A percentile compares a stretch with the other conserved stretches of the same genome.
Evolutionary conservation across 345 rosid genomes (phyloP).

Genomic region (Bretschneidera sinensis): DNA sequence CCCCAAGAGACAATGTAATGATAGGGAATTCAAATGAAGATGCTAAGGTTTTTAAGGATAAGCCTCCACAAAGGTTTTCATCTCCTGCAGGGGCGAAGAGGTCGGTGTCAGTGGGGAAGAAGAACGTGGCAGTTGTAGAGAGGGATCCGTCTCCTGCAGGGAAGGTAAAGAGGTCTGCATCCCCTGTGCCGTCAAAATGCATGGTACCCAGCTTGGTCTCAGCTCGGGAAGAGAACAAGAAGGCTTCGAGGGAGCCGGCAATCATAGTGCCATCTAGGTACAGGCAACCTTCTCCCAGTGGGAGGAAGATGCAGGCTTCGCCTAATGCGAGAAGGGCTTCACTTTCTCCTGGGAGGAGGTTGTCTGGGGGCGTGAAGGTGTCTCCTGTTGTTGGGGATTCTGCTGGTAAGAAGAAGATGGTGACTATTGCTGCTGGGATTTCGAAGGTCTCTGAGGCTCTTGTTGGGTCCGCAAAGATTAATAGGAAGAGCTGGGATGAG

Average conservation of each 20-base stretch:
- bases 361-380: slow-evolving; percentile 66
- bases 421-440: slow-evolving; percentile 54
- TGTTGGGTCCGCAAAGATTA: slow-evolving; percentile 43
- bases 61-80: slow-evolving; percentile 57
- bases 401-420: slow-evolving; percentile 75
- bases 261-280: slow-evolving; percentile 93
- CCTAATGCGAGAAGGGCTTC: slow-evolving; percentile 67
- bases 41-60: neutral
- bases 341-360: slow-evolving; percentile 75
- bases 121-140: slow-evolving; percentile 31
- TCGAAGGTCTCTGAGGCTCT: slow-evolving; percentile 67
- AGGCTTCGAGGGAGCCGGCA: slow-evolving; percentile 62
- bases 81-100: slow-evolving; percentile 75
- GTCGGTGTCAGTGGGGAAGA: slow-evolving; percentile 50
- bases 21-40: neutral
- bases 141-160: slow-evolving; percentile 71
- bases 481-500: slow-evolving; percentile 76
- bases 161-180: slow-evolving; percentile 79
- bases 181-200: slow-evolving; percentile 88
- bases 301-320: slow-evolving; percentile 64
- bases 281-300: slow-evolving; percentile 81
- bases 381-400: slow-evolving; percentile 70
- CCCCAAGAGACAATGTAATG: slow-evolving; percentile 32
- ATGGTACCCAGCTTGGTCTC: slow-evolving; percentile 78
- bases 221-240: slow-evolving; percentile 77